Evolutionary conservation across 805 yeast species (phyloP).

Genomic region (Wickerhamiella dianesei): DNA sequence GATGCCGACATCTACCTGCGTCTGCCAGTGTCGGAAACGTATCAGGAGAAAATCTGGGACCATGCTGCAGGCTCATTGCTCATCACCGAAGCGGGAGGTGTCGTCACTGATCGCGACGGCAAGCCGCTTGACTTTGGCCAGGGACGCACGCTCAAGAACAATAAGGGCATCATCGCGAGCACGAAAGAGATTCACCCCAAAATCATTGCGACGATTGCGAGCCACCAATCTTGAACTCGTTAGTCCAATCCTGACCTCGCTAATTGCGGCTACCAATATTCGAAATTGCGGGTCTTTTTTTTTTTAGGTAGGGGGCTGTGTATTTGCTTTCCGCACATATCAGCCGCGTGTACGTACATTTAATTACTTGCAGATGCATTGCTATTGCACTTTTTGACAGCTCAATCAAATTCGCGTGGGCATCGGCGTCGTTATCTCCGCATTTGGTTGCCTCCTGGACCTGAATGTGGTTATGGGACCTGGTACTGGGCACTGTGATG

Average conservation of each 20-base stretch:
- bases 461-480: no score
- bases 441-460: no score
- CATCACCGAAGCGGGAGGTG: constrained; percentile 82
- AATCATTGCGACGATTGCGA: constrained; percentile 10
- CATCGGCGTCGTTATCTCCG: no score
- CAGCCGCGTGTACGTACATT: no score
- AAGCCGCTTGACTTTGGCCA: constrained; percentile 61
- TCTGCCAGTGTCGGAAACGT: constrained; percentile 60
- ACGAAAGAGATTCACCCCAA: constrained; percentile 9
- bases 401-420: no score
- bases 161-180: constrained; percentile 84
- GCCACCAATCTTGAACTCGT: constrained; percentile 1
- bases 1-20: constrained; percentile 87
- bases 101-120: constrained; percentile 75
- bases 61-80: constrained; percentile 92
- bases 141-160: constrained; percentile 59
- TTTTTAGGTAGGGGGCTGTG: no score
- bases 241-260: neutral
- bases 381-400: no score
- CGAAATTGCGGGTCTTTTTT: no score
- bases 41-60: constrained; percentile 95
- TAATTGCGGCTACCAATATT: no score
- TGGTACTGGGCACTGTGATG: no score
- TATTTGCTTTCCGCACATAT: no score
- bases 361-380: no score